phyloP scores from a whole-genome alignment of 495 filamentous ascomycete genomes.

The Lasiosphaeria hispida region DNA sequence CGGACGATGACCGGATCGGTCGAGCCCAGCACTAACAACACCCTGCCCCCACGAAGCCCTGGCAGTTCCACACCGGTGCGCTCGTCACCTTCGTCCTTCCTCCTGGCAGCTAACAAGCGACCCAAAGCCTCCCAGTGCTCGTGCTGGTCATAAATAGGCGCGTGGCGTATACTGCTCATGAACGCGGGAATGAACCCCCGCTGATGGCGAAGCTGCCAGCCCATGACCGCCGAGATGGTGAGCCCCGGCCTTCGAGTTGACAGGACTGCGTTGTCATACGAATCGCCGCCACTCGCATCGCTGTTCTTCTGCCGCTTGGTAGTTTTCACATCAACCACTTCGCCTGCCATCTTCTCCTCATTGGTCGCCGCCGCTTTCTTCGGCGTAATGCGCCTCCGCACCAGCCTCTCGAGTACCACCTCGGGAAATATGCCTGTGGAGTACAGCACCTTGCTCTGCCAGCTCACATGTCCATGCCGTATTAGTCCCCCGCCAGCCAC shows the following conservation, averaged over 20 bases:
- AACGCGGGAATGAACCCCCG: slow-evolving; percentile 56
- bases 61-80: not conserved
- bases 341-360: slow-evolving; percentile 29
- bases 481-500: slow-evolving; percentile 68
- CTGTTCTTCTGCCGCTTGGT: slow-evolving; percentile 22
- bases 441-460: slow-evolving; percentile 42
- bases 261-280: slow-evolving; percentile 43
- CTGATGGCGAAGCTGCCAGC: slow-evolving; percentile 57
- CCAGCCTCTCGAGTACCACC: slow-evolving; percentile 49
- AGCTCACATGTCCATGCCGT: slow-evolving; percentile 39
- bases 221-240: slow-evolving; percentile 45
- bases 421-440: slow-evolving; percentile 50
- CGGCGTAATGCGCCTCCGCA: slow-evolving; percentile 52
- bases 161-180: slow-evolving; percentile 51
- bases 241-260: slow-evolving; percentile 32
- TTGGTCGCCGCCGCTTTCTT: slow-evolving; percentile 14
- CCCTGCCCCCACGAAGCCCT: slow-evolving; percentile 47
- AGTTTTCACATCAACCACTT: slow-evolving; percentile 26
- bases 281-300: slow-evolving; percentile 37
- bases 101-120: slow-evolving; percentile 42
- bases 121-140: slow-evolving; percentile 59
- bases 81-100: slow-evolving; percentile 15
- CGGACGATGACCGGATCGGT: slow-evolving; percentile 54
- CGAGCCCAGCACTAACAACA: slow-evolving; percentile 50
- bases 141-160: slow-evolving; percentile 56